Conservation (phyloP, 2,329 filamentous ascomycete genomes). For the Aureobasidium sp. region DNA sequence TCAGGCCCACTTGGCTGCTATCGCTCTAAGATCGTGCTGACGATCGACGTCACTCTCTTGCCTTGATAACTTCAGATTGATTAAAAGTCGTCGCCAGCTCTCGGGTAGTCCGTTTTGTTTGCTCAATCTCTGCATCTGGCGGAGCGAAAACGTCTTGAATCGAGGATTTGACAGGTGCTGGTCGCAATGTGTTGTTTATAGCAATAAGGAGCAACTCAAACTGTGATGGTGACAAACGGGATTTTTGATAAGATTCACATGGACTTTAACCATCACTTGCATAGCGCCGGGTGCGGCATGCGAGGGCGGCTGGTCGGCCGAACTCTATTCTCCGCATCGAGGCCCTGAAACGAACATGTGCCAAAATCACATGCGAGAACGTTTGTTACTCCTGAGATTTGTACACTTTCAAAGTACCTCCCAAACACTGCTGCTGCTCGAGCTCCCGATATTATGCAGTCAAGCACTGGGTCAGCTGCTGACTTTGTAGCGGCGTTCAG, state of each 20-base stretch:
- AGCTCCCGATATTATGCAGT: neutral
- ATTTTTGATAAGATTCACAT: slow-evolving; percentile 1
- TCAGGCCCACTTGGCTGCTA: slow-evolving; percentile 10
- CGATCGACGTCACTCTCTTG: slow-evolving; percentile 11
- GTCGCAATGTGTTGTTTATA: neutral
- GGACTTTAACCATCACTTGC: slow-evolving; percentile 9
- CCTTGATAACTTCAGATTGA: slow-evolving; percentile 10
- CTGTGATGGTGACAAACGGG: neutral
- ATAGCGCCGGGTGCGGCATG: slow-evolving; percentile 10
- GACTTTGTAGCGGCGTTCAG: neutral
- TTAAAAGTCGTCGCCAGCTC: slow-evolving; percentile 7
- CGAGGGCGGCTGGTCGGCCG: slow-evolving; percentile 11
- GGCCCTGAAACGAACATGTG: slow-evolving; percentile 11
- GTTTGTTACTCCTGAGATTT: slow-evolving; percentile 4
- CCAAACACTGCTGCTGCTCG: neutral
- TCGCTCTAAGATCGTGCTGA: slow-evolving; percentile 11
- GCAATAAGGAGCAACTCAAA: neutral
- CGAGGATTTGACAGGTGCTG: neutral
- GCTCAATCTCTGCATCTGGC: neutral
- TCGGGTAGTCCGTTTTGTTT: neutral
- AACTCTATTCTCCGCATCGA: slow-evolving; percentile 14
- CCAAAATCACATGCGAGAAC: slow-evolving; percentile 12
- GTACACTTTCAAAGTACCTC: neutral
- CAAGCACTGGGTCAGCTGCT: neutral
- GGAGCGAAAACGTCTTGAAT: neutral